Evolutionary conservation across 331 rosid species (phyloP).

Genomic region (Quercus phellos): DNA sequence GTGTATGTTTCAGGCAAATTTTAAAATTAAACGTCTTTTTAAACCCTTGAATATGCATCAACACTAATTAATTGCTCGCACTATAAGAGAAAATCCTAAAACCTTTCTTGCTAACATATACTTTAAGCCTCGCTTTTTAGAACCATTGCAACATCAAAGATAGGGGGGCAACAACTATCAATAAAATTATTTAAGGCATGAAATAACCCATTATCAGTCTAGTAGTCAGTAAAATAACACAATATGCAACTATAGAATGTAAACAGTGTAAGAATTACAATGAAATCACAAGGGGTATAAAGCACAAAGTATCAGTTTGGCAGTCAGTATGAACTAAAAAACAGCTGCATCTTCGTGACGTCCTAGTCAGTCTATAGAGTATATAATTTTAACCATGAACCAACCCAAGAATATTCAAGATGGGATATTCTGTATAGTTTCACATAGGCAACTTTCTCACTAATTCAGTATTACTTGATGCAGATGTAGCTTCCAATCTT

Average conservation of each 20-base stretch:
- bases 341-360: neutral
- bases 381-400: neutral
- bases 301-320: too few species aligned
- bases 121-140: too few species aligned
- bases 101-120: too few species aligned
- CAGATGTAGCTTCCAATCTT: slow-evolving; percentile 64
- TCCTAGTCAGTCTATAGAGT: slow-evolving; percentile 15
- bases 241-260: too few species aligned
- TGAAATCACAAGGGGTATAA: neutral
- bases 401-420: slow-evolving; percentile 5
- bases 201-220: neutral
- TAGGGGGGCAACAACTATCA: too few species aligned
- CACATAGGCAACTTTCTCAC: slow-evolving; percentile 1
- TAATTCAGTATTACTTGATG: slow-evolving; percentile 31
- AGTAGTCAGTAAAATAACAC: neutral
- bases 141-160: too few species aligned
- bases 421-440: too few species aligned
- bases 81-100: too few species aligned
- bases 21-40: too few species aligned
- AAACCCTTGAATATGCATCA: too few species aligned
- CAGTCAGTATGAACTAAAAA: slow-evolving; percentile 16
- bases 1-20: too few species aligned
- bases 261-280: slow-evolving; percentile 10
- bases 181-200: neutral
- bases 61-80: too few species aligned